Base-by-base conservation (phyloP, 306 rosid species). In the Rosa persica region DNA sequence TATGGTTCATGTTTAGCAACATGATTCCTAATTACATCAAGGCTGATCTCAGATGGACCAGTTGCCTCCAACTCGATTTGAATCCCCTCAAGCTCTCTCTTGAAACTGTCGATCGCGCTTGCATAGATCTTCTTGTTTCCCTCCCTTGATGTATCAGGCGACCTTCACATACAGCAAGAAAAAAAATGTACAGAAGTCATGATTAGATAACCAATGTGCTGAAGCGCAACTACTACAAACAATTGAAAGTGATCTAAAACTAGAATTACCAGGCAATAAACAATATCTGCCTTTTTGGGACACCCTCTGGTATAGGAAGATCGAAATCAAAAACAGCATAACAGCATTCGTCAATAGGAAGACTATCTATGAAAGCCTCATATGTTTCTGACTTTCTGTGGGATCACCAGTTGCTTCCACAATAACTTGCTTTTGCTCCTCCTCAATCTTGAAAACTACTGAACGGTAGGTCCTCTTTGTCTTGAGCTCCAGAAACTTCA, bases 281-380 rank as follows among this genome's bases (percentile, higher is more conserved):
- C 84, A 92, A 90, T 71, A 92, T 92, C 79, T 88, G 81, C 85
- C 97, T 90, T 85, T 92, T 92, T 74, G 88, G 97, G 79, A 89
- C 84, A 61, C 88, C 88, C 85, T 92, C 97, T 52, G 79, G 86
- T 0, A 96, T 92, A 70, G 90, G 91, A 72, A 90, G 90, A 51
- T 92, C 97, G 66, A 92, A 92, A 84, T 92, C 96, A 43, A 87
- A 92, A 76, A 92, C 88, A 71, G 97, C 97, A 74, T 90, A 92
- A 42, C 96, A 93, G 60, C 97, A 92, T 81, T 92, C 97, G 52
- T 92, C 89, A 13, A 89, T 83, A 0, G 97, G 97, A 67, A 92
- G 96, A 81, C 87, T 86, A 76, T 87, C 91, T 40, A 92, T 22
- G 73, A 92, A 90, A 78, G 89, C 93, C 34, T 92, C 96, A 62